Evolutionary conservation across 2,329 filamentous ascomycete genomes (phyloP).

Genomic region (Xylaria sp.): DNA sequence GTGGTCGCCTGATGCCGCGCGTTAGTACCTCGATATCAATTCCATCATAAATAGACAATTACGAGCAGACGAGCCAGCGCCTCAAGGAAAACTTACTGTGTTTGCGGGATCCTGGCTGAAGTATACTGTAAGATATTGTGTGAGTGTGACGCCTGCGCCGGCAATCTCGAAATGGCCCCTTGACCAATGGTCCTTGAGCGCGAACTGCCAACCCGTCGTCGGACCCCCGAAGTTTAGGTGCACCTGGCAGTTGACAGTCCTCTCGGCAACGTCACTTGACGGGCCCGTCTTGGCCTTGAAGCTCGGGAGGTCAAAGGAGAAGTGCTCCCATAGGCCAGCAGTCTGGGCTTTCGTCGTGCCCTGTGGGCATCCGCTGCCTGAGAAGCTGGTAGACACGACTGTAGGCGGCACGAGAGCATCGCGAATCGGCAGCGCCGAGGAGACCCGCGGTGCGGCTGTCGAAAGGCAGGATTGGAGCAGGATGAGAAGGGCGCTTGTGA

Average conservation of each 20-base stretch:
- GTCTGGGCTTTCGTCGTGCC: constrained; percentile 25
- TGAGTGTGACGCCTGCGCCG: constrained; percentile 34
- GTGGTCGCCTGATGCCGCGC: constrained; percentile 10
- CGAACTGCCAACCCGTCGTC: constrained; percentile 40
- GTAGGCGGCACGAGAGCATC: constrained; percentile 33
- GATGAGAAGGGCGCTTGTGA: constrained; percentile 5
- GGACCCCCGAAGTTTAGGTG: constrained; percentile 36
- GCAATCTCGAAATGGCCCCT: constrained; percentile 33
- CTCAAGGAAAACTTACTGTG: constrained; percentile 33
- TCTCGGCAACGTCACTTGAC: constrained; percentile 23
- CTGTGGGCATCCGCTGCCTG: constrained; percentile 41
- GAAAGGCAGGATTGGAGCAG: constrained; percentile 12
- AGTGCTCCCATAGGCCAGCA: constrained; percentile 34
- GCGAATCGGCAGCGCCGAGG: not conserved
- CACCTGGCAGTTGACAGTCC: constrained; percentile 39
- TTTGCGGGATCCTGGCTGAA: constrained; percentile 39
- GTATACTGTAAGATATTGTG: constrained; percentile 40
- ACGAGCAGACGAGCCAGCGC: not conserved
- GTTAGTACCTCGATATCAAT: not conserved
- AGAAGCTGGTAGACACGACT: constrained; percentile 37
- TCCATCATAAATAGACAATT: not conserved
- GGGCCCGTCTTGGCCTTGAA: constrained; percentile 35
- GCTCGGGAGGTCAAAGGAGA: constrained; percentile 35
- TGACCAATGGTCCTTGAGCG: constrained; percentile 39
- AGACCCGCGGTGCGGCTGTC: constrained; percentile 22